Evolutionary conservation across 2,329 filamentous ascomycete species (phyloP).

Genomic region (Penicillium sp.): DNA sequence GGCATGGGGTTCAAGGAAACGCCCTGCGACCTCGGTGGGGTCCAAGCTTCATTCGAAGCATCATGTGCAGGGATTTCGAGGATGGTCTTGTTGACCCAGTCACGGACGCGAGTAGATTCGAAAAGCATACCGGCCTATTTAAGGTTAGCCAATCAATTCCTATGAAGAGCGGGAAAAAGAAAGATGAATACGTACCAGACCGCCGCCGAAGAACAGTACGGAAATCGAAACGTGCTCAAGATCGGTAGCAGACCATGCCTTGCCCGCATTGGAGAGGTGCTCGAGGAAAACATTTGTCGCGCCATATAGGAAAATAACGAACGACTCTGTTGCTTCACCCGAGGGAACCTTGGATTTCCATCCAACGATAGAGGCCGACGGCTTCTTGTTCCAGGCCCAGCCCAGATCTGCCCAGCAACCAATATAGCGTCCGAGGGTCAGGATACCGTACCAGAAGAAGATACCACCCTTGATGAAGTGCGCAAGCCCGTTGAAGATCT

Average conservation of each 20-base stretch:
- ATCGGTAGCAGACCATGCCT: constrained; percentile 66
- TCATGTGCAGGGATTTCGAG: constrained; percentile 33
- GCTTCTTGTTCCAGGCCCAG: constrained; percentile 90
- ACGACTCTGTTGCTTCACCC: constrained; percentile 81
- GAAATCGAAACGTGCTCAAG: constrained; percentile 89
- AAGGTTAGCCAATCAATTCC: constrained; percentile 2
- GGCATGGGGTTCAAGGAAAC: constrained; percentile 83
- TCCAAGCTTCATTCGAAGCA: constrained; percentile 44
- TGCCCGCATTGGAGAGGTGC: constrained; percentile 66
- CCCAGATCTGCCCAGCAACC: constrained; percentile 83
- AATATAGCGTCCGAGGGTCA: constrained; percentile 81
- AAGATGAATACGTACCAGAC: constrained; percentile 50
- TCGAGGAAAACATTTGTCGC: constrained; percentile 86
- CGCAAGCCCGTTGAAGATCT: constrained; percentile 74
- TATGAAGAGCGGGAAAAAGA: neutral
- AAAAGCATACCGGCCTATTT: constrained; percentile 69
- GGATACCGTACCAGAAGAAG: constrained; percentile 84
- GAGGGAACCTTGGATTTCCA: constrained; percentile 59
- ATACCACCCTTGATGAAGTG: constrained; percentile 92
- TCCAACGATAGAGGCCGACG: constrained; percentile 48
- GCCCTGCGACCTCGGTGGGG: constrained; percentile 57
- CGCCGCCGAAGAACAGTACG: constrained; percentile 85
- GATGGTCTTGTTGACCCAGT: constrained; percentile 45
- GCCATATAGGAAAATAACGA: constrained; percentile 83
- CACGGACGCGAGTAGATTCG: constrained; percentile 62